Evolutionary conservation across 2,329 filamentous ascomycete genomes (phyloP).

Genomic region (Cadophora gregata): DNA sequence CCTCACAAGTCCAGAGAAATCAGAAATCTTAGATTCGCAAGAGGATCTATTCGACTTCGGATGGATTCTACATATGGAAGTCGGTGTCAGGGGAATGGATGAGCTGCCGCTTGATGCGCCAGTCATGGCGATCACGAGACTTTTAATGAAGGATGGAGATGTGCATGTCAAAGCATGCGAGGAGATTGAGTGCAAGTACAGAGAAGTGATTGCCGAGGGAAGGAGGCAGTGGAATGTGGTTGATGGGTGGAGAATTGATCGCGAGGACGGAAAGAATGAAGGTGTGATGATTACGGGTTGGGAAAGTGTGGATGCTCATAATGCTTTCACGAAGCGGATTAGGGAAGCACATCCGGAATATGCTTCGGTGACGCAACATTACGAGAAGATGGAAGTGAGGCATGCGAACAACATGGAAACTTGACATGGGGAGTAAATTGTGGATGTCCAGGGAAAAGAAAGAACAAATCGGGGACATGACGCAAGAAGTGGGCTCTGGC

Average conservation of each 20-base stretch:
- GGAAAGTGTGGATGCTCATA: conserved; percentile 23
- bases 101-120: conserved; percentile 27
- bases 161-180: conserved; percentile 13
- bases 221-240: conserved; percentile 19
- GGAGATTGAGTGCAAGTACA: conserved; percentile 14
- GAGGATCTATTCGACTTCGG: conserved; percentile 28
- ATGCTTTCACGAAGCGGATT: conserved; percentile 21
- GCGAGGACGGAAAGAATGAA: conserved; percentile 24
- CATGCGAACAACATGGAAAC: conserved; percentile 29
- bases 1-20: conserved; percentile 22
- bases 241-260: conserved; percentile 24
- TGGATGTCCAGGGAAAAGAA: no score
- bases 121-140: conserved; percentile 24
- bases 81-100: conserved; percentile 15
- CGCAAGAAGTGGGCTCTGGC: no score
- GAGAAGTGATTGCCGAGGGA: conserved; percentile 4
- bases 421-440: not conserved
- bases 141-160: conserved; percentile 21
- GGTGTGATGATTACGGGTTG: conserved; percentile 28
- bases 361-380: conserved; percentile 15
- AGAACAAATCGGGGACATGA: no score
- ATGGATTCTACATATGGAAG: conserved; percentile 28
- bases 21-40: conserved; percentile 29
- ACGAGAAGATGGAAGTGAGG: conserved; percentile 25
- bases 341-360: conserved; percentile 18